phyloP scores from a whole-genome alignment of 164 flowering plant genomes.

The Umbellularia californica region DNA sequence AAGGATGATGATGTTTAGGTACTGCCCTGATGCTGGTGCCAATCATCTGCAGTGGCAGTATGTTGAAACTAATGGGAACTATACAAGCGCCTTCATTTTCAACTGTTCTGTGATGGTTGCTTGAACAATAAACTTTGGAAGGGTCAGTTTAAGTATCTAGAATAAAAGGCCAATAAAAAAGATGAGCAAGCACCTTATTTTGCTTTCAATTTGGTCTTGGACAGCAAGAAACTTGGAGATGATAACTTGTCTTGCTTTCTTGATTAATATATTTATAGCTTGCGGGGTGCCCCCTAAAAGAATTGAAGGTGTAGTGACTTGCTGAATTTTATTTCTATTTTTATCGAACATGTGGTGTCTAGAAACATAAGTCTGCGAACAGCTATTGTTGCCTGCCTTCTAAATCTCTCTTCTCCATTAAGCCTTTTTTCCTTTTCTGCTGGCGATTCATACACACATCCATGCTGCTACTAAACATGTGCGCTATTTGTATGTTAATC shows the following conservation, averaged over 20 bases:
- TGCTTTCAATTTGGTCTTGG: neutral
- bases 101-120: conserved; percentile 75
- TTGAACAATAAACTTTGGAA: neutral
- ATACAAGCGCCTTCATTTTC: conserved; percentile 38
- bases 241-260: neutral
- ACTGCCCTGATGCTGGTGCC: conserved; percentile 43
- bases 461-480: too few species aligned
- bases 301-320: neutral
- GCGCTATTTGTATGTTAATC: too few species aligned
- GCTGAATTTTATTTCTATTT: neutral
- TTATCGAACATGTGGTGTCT: neutral
- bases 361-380: neutral
- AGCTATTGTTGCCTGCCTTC: neutral
- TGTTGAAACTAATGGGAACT: conserved; percentile 22
- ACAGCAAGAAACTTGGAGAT: neutral
- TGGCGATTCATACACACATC: too few species aligned
- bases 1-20: conserved; percentile 47
- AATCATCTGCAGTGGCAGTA: conserved; percentile 43
- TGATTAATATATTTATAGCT: too few species aligned
- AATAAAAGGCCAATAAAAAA: neutral
- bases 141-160: neutral
- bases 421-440: neutral
- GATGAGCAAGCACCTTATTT: neutral
- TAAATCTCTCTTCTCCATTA: too few species aligned
- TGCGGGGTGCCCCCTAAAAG: neutral